Evolutionary conservation across 345 rosid species (phyloP), one percentile per base, ranked within the genome.

Genomic region (Linum lewisii): DNA sequence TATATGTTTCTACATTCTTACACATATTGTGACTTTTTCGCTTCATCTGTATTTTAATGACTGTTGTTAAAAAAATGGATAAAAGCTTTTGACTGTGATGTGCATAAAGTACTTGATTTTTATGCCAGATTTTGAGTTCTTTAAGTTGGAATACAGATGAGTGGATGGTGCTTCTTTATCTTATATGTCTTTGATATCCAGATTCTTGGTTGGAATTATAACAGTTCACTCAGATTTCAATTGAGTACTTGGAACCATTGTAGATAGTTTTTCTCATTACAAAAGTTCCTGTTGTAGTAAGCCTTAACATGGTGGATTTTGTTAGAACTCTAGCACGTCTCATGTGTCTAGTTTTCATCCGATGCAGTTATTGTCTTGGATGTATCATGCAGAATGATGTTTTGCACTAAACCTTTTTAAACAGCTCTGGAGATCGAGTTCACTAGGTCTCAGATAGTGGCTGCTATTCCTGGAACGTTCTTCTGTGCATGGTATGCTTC

Each of bases 401-500:
- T 70, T 73, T 75, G 71, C 63, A 65, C 67, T 64, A 32, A 49
- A 54, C 68, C 23, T 74, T 77, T 59, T 72, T 81, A 49, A 62
- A 72, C 90, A 93, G 99, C 97, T 79, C 66, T 93, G 81, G 92
- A 93, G 81, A 75, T 93, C 63, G 99, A 90, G 79, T 87, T 93
- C 79, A 87, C 97, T 50, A 85, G 82, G 75, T 90, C 99, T 51
- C 97, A 93, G 78, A 71, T 90, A 6, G 60, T 90, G 59, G 97
- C 99, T 7, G 96, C 92, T 54, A 87, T 90, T 70, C 99, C 99
- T 62, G 99, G 99, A 72, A 73, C 83, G 57, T 89, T 93, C 68
- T 93, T 93, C 69, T 93, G 99, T 63, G 95, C 84, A n/a, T 94
- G 99, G 99, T 94, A 94, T 68, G 99, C 93, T 24, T 80, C 76